Base-by-base conservation (phyloP, 176 grass and related monocot species). In the Oryza coarctata region DNA sequence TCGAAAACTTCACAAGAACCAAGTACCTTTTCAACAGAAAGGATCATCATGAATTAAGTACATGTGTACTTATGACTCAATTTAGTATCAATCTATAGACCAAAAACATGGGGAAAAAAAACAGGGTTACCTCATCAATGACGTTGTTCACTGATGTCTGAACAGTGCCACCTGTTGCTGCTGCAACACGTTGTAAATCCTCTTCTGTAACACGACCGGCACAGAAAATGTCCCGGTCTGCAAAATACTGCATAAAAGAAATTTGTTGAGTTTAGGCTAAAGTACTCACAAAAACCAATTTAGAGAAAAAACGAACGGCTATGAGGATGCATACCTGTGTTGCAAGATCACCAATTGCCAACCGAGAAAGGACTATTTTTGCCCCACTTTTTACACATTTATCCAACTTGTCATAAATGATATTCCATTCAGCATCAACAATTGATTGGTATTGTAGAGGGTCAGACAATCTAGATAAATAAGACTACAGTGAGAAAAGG, bases 361-460 rank as follows among this genome's bases (percentile, higher is more conserved):
- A 83, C 36, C 87, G 71, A 55, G 92, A 94, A 22, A 91, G 81
- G 44, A 94, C 84, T 18, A 94, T 91, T 81, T 91, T 94, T 67
- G 89, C 92, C 63, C 89, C 92, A 76, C 92, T 94, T 80, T 99
- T 66, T 26, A 99, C 96, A 86, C 96, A 99, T 75, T 99, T 99
- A 85, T 99, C 96, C 69, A 99, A 76, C 74, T 99, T 99, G 58
- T 98, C 93, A 79, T 99, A 99, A 49, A 99, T 99, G 83, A 99
- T 99, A 83, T 99, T 95, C 93, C 96, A 99, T 79, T 95, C 96
- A 76, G 96, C 96, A 92, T 99, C 93, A 76, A 99, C 93, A 68
- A 99, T 95, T 82, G 96, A 99, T 79, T 99, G 96, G 79, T 99
- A 99, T 68, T 99, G 96, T 30, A 95, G 17, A 65, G 96, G 88